Evolutionary conservation across 2,329 filamentous ascomycete genomes (phyloP).

Genomic region (Penicillium sp.): DNA sequence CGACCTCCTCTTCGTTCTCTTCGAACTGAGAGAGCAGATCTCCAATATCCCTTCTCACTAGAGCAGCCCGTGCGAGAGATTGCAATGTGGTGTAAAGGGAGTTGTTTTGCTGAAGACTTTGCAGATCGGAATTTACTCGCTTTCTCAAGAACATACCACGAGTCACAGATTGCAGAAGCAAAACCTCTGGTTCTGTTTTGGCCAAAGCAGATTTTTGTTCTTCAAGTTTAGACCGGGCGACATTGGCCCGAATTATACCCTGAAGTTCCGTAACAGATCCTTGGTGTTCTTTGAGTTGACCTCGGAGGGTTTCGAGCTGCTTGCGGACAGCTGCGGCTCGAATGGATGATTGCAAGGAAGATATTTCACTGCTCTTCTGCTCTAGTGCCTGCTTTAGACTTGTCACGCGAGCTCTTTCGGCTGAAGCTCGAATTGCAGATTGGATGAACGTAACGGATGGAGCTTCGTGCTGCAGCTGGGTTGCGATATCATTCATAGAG

Average conservation of each 20-base stretch:
- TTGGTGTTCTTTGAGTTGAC: conserved; percentile 27
- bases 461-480: conserved; percentile 24
- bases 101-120: conserved; percentile 29
- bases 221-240: conserved; percentile 29
- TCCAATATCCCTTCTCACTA: conserved; percentile 38
- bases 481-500: conserved; percentile 22
- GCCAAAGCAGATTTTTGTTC: conserved; percentile 37
- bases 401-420: conserved; percentile 36
- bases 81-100: conserved; percentile 34
- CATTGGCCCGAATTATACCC: conserved; percentile 29
- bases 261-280: conserved; percentile 30
- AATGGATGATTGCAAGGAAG: conserved; percentile 43
- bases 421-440: conserved; percentile 31
- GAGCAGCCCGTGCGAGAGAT: conserved; percentile 37
- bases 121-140: conserved; percentile 26
- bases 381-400: conserved; percentile 40
- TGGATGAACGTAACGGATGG: conserved; percentile 32
- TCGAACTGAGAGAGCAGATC: conserved; percentile 65
- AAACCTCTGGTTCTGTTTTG: conserved; percentile 41
- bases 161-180: conserved; percentile 50
- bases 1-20: conserved; percentile 63
- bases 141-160: conserved; percentile 40
- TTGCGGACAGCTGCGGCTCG: conserved; percentile 36
- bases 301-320: conserved; percentile 23
- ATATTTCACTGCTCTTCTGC: conserved; percentile 39